Percentiles rank a stretch among this genome's conserved stretches.
Conservation (phyloP, 2,329 filamentous ascomycete species). For the Alternaria gaisen region DNA sequence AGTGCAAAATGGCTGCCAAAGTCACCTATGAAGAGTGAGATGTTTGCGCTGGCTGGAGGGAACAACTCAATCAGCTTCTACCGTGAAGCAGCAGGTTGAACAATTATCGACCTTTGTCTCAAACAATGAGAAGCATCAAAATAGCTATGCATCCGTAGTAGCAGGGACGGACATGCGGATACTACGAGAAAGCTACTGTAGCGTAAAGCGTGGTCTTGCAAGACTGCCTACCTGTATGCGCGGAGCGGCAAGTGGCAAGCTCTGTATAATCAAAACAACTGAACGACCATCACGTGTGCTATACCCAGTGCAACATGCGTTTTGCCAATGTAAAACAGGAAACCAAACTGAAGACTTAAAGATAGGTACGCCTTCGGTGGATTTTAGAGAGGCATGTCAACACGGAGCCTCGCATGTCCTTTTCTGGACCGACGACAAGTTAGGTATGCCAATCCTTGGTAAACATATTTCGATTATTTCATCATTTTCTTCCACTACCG, state of each 20-base stretch:
- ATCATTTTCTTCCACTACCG: neutral
- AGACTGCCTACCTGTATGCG: neutral
- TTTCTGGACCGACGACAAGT: neutral
- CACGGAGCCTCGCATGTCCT: neutral
- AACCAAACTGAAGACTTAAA: neutral
- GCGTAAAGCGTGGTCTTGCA: neutral
- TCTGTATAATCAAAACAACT: neutral
- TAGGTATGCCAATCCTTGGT: neutral
- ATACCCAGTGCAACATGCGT: neutral
- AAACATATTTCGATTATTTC: neutral
- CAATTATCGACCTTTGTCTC: neutral
- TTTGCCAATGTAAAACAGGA: neutral
- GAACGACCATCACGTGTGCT: neutral
- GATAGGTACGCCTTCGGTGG: neutral
- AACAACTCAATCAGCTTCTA: slow-evolving; percentile 51
- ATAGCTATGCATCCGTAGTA: neutral
- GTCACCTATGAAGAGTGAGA: slow-evolving; percentile 46
- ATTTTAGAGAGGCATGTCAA: neutral
- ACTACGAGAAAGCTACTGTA: neutral
- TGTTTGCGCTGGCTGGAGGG: slow-evolving; percentile 53
- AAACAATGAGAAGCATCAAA: neutral
- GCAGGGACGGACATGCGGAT: neutral
- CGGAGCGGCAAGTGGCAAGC: neutral
- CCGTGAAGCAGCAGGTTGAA: slow-evolving; percentile 52
- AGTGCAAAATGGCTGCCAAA: slow-evolving; percentile 52